Percentiles rank a stretch among this genome's conserved stretches.
Conservation (phyloP, 768 basidiomycete species). For the Russula abietina region DNA sequence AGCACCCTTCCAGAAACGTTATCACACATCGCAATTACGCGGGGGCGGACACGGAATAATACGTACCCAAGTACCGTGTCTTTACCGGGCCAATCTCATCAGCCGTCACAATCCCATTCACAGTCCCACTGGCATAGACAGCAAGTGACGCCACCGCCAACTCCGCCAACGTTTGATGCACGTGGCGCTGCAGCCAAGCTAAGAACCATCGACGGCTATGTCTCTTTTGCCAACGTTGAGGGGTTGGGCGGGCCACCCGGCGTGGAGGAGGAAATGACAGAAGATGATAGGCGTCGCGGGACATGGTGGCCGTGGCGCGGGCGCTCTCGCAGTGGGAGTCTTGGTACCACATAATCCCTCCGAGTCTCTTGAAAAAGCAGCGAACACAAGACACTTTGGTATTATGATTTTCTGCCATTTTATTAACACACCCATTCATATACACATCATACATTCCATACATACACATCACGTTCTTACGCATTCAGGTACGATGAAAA, state of each 20-base stretch:
- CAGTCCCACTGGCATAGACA: conserved; percentile 12
- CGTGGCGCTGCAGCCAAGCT: conserved; percentile 55
- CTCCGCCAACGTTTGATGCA: conserved; percentile 47
- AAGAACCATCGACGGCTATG: conserved; percentile 53
- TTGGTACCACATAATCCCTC: background rate
- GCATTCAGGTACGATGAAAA: conserved; percentile 9
- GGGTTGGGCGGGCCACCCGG: conserved; percentile 59
- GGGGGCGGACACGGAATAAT: conserved; percentile 19
- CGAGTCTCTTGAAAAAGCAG: background rate
- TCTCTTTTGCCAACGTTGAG: conserved; percentile 61
- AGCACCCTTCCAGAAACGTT: conserved; percentile 4
- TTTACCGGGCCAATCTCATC: background rate
- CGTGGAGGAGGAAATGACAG: conserved; percentile 32
- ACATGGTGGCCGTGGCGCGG: conserved; percentile 20
- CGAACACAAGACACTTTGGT: background rate
- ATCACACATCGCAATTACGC: conserved; percentile 10
- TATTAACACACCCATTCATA: conserved; percentile 10
- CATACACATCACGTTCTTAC: conserved; percentile 1
- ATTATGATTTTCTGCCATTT: conserved; percentile 1
- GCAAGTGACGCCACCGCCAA: conserved; percentile 28
- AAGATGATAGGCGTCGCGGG: conserved; percentile 9
- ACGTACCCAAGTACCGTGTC: conserved; percentile 5
- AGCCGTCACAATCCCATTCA: background rate
- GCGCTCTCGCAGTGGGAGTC: conserved; percentile 16
- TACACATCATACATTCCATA: background rate